Evolutionary conservation across 306 rosid genomes (phyloP), one percentile per base, ranked within the genome.

Genomic region (Lablab purpureus): DNA sequence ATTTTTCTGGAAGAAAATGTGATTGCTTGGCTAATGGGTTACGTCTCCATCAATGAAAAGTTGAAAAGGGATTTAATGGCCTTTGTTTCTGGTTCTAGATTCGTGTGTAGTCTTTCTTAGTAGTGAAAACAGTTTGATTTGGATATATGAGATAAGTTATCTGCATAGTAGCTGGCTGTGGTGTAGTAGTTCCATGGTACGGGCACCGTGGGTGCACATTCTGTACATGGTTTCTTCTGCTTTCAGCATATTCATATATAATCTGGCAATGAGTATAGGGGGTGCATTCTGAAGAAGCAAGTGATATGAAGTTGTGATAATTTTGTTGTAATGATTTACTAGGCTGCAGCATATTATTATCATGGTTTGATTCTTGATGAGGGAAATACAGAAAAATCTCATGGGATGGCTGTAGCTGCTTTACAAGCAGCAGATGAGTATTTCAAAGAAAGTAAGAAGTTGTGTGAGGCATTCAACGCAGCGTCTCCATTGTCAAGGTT

Each of bases 381-480:
- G 89, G 99, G 99, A 67, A 95, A 91, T 86, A 93, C 99, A 0
- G 99, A 95, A 87, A 95, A 93, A 63, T 90, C 93, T 76, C 98
- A 93, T 69, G 99, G 98, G 62, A 95, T 92, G 99, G 99, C 99
- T 78, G 99, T 95, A 43, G 99, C 99, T 66, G 98, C 99, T 81
- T 85, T 95, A 87, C 98, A 95, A 90, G 99, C 98, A 10, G 94
- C 99, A 1, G 99, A 95, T 75, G 99, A 91, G 77, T 95, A 85
- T 84, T 90, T 91, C 83, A 95, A 91, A 86, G 99, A 95, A 87
- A 95, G 99, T 74, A 95, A 89, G 85, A 95, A 86, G 88, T 88
- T 90, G 49, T 85, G 91, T 51, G 99, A 92, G 58, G 86, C 88
- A 12, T 95, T 95, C 79, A 88, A 93, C 63, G 74, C 87, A 1